Evolutionary conservation across 768 basidiomycete species (phyloP), one percentile per base, ranked within the genome.

Genomic region (Kwoniella mangroviensis): DNA sequence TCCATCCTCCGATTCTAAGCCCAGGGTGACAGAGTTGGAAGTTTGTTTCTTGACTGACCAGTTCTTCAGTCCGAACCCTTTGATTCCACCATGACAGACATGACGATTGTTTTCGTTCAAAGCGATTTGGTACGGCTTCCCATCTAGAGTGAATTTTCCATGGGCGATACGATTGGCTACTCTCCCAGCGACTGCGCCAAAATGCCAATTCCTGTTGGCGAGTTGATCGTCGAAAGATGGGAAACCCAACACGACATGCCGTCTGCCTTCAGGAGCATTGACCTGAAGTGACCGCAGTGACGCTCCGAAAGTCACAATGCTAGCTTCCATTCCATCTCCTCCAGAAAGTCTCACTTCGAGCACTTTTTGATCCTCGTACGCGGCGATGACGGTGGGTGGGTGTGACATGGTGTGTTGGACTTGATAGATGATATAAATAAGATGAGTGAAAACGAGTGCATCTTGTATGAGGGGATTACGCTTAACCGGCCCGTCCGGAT

Each of bases 111-210:
- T 66, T 28, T 70, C 69, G 58, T 70, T 70, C 53, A 62, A n/a
- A 11, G 4, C 28, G 51, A 66, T 70, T 40, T 70, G 69, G 49
- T 70, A 66, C 2, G 45, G 9, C 26, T 59, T 54, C 2, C 49
- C 69, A 19, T 70, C 63, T 12, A 68, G 51, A 7, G 58, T 61
- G 67, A 68, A 68, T 52, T 59, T 45, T 22, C 67, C 67, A 41
- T 61, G 67, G 45, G 67, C 67, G 58, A 68, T 68, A 22, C 67
- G 42, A 49, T 68, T 68, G 55, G 67, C 67, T n/a, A 68, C 67
- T 26, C 67, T 42, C 10, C 67, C 67, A 9, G 67, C 40, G 15
- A 61, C 59, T 13, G 67, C 67, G 2, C 67, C 67, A 13, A 13
- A 60, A 61, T 68, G 67, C 34, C 49, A 57, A 13, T 12, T 10